Percentiles rank a stretch among this genome's conserved stretches.
Conservation (phyloP, 192 early-diverging fungal species). For the Coemansia sp. region DNA sequence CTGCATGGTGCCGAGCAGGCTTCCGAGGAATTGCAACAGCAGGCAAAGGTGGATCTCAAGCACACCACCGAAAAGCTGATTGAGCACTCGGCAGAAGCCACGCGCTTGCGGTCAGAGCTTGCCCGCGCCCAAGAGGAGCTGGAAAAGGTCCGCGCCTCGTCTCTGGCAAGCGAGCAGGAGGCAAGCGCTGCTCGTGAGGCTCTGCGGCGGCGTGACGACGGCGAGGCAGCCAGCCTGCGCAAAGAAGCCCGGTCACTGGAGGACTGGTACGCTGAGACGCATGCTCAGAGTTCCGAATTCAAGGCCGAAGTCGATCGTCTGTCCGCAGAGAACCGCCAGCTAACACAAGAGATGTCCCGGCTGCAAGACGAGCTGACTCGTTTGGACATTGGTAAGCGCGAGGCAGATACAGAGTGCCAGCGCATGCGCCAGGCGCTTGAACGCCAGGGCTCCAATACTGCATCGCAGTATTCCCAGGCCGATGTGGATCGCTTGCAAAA, state of each 20-base stretch:
- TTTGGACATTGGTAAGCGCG: slow-evolving; percentile 30
- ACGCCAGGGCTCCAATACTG: slow-evolving; percentile 19
- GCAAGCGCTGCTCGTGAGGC: slow-evolving; percentile 33
- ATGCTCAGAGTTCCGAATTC: slow-evolving; percentile 34
- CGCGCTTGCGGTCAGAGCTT: slow-evolving; percentile 28
- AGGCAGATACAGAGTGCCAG: slow-evolving; percentile 24
- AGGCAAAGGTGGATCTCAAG: slow-evolving; percentile 22
- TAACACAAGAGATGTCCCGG: slow-evolving; percentile 23
- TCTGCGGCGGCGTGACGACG: slow-evolving; percentile 31
- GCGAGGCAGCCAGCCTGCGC: slow-evolving; percentile 43
- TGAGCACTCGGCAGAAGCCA: slow-evolving; percentile 17
- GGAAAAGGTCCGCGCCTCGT: slow-evolving; percentile 27
- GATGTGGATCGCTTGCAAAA: slow-evolving; percentile 42
- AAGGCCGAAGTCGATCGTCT: slow-evolving; percentile 35
- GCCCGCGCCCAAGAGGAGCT: slow-evolving; percentile 44
- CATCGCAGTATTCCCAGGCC: slow-evolving; percentile 25
- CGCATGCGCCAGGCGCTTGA: slow-evolving; percentile 25
- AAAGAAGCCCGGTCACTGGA: slow-evolving; percentile 42
- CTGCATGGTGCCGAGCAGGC: slow-evolving; percentile 16
- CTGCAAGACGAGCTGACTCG: slow-evolving; percentile 31
- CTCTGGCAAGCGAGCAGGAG: slow-evolving; percentile 38
- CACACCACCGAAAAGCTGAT: slow-evolving; percentile 20
- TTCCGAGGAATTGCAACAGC: slow-evolving; percentile 12
- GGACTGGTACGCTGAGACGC: slow-evolving; percentile 47
- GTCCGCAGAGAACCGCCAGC: slow-evolving; percentile 54